These are phyloP conservation scores for Arthroderma sp. DNA, from an alignment of 2,329 filamentous ascomycete species.

Conservation along the genomic window DNA sequence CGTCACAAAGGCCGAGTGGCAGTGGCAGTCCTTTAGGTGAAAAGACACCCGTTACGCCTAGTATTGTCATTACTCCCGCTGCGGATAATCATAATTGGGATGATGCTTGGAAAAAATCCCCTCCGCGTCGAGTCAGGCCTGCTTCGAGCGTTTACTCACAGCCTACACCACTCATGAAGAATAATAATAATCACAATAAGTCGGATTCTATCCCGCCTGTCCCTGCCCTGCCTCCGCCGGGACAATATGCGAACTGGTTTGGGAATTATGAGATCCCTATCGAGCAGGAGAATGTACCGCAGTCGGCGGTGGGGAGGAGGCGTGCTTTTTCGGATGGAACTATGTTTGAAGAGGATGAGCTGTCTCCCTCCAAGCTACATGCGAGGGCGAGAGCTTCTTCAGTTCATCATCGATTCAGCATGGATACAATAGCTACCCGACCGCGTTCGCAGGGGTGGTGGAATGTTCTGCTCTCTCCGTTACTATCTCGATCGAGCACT, in stretches of 20 bases:
- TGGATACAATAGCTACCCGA: slow-evolving; percentile 24
- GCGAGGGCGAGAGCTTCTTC: slow-evolving; percentile 15
- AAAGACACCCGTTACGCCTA: slow-evolving; percentile 29
- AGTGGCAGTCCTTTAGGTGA: slow-evolving; percentile 2
- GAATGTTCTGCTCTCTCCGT: slow-evolving; percentile 34
- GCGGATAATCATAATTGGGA: slow-evolving; percentile 27
- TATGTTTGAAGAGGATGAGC: slow-evolving; percentile 20
- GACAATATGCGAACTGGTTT: slow-evolving; percentile 13
- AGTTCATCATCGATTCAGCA: slow-evolving; percentile 20
- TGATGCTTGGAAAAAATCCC: slow-evolving; percentile 13
- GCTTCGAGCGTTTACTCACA: slow-evolving; percentile 34
- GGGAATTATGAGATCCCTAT: slow-evolving; percentile 8
- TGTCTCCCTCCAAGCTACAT: slow-evolving; percentile 2
- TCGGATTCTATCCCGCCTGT: slow-evolving; percentile 25
- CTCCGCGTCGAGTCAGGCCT: slow-evolving; percentile 19
- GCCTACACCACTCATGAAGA: slow-evolving; percentile 20
- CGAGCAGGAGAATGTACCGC: slow-evolving; percentile 5
- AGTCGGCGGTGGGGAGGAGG: background rate
- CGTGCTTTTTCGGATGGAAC: slow-evolving; percentile 23
- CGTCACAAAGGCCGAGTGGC: slow-evolving; percentile 6
- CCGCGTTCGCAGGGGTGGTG: slow-evolving; percentile 38
- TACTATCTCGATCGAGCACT: slow-evolving; percentile 27
- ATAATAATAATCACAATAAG: background rate
- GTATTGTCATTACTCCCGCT: slow-evolving; percentile 35
- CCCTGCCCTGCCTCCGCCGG: slow-evolving; percentile 26